phyloP scores from a whole-genome alignment of 345 rosid species.

The Brassica juncea region DNA sequence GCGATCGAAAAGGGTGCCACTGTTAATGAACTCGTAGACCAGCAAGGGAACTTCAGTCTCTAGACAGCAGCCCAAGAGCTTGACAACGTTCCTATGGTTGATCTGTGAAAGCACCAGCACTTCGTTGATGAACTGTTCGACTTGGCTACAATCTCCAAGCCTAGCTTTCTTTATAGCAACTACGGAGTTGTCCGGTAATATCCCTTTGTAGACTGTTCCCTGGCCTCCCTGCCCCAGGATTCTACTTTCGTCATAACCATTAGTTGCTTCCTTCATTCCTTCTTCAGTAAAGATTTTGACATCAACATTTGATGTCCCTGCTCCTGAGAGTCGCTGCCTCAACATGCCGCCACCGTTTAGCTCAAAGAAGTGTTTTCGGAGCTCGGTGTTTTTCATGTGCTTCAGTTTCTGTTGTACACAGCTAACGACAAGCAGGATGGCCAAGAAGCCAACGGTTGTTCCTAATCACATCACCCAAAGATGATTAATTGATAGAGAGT shows the following conservation, averaged over 20 bases:
- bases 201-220: neutral
- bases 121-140: slow-evolving; percentile 40
- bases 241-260: neutral
- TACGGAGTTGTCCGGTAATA: neutral
- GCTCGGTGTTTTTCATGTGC: neutral
- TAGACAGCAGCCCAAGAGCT: too few relatives aligned
- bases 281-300: neutral
- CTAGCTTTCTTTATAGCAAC: neutral
- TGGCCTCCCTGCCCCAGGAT: slow-evolving; percentile 6
- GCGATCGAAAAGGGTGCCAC: slow-evolving; percentile 13
- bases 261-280: neutral
- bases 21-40: too few relatives aligned
- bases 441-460: too few relatives aligned
- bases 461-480: neutral
- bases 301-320: slow-evolving; percentile 5
- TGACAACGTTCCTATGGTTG: slow-evolving; percentile 29
- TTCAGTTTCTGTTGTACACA: neutral
- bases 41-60: too few relatives aligned
- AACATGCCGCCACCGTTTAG: neutral
- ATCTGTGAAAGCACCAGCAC: slow-evolving; percentile 33
- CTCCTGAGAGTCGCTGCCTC: neutral
- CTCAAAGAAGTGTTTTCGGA: neutral
- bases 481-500: neutral
- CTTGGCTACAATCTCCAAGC: slow-evolving; percentile 13
- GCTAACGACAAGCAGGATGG: too few relatives aligned